Evolutionary conservation across 2,329 filamentous ascomycete genomes (phyloP), one percentile per base, ranked within the genome.

Genomic region (Cryphonectria radicalis): DNA sequence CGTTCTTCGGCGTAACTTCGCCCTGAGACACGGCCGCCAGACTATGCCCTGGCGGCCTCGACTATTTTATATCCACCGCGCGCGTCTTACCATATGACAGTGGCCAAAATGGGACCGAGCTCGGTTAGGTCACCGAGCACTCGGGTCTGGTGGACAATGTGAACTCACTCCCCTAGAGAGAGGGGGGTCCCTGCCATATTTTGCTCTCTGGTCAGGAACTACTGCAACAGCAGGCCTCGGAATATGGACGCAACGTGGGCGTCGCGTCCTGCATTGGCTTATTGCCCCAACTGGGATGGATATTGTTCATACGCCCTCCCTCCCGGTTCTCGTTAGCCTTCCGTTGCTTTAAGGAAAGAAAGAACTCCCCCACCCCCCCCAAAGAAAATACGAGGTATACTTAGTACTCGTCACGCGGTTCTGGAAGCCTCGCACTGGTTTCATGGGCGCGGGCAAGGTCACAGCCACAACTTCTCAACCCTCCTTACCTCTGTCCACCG

Each of bases 231-330:
- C 32, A 59, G 65, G 50, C 32, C 43, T 67, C 19, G 65, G 22
- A n/a, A 35, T 32, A 14, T 37, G 66, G 37, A 67, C 25, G n/a
- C 53, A 67, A 67, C 37, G 22, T 67, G 53, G 66, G 37, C 53
- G 37, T 32, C 25, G 53, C 19, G 14, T 43, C 2, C 43, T 25
- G 19, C 43, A 37, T 53, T 53, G 25, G 28, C 43, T 40, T 43
- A n/a, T n/a, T 63, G 19, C 46, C 6, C 37, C 8, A 8, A 40
- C 62, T 14, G 19, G 37, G 62, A 43, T 63, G 62, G 57, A 14
- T 13, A 35, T 37, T 32, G 42, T 53, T 53, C 46, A 37, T 66
- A 46, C 63, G 50, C 28, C 19, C 0, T 19, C 4, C 46, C 25
- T 17, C 13, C 53, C n/a, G 53, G 53, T 14, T 25, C 53, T 57